Evolutionary conservation across 441 rosid genomes (phyloP), one percentile per base, ranked within the genome.

Genomic region (Mallotus repandus): DNA sequence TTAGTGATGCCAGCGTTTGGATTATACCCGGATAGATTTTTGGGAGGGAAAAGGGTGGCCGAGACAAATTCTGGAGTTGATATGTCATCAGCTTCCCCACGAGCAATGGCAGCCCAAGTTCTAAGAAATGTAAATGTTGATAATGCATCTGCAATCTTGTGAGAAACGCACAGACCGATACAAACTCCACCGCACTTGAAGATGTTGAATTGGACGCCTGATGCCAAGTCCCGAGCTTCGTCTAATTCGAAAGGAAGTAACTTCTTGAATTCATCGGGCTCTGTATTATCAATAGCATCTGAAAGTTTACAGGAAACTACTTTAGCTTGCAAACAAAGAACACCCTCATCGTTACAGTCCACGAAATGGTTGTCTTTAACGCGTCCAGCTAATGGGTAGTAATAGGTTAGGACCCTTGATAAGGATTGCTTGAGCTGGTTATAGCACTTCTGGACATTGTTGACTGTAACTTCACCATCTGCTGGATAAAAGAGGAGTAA

Each of bases 131-230:
- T 65, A 38, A 84, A 69, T 11, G 41, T 11, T 6, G 89, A 84
- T 4, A 68, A 68, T 4, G 82, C 88, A 52, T 87, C 91, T 13
- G 77, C 84, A 9, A 82, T n/a, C 62, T 78, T 81, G 73, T 85
- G 91, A 0, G 89, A 87, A 9, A 85, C 18, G 71, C 86, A 74
- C 15, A 81, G 0, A 15, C 74, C 76, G 6, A 85, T 12, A 0
- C 69, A 84, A 2, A 78, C 49, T 1, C 89, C 85, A 9, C 87
- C 84, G 2, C 84, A 82, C 2, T 72, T 54, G 15, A 87, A 84
- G 41, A 45, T 18, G 61, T 81, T 85, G 74, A 82, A 66, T 55
- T 87, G 91, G 61, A 82, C 35, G 0, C 82, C 85, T 0, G 79
- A 52, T 1, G 68, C 73, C 1, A 73, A 8, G 11, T 79, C 78